phyloP scores from a whole-genome alignment of 1,284 basidiomycete genomes.

The Tremellales sp. region DNA sequence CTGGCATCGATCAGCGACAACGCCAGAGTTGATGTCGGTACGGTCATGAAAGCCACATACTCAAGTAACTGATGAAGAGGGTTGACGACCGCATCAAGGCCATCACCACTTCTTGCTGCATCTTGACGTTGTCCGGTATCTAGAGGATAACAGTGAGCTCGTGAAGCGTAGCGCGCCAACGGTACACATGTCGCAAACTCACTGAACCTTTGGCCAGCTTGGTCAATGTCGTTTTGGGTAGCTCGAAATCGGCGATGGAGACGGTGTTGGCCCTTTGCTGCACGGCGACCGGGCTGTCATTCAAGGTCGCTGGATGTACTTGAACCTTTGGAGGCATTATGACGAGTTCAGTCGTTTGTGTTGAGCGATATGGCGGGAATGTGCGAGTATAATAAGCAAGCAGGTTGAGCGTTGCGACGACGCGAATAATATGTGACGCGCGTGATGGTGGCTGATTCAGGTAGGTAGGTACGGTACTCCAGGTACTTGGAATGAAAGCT shows the following conservation, averaged over 20 bases:
- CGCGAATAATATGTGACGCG: no score
- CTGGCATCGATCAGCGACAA: constrained; percentile 46
- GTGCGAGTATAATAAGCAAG: no score
- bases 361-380: no score
- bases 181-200: no score
- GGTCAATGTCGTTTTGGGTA: constrained; percentile 73
- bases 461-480: no score
- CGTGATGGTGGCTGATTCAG: no score
- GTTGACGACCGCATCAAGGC: constrained; percentile 80
- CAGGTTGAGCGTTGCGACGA: no score
- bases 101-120: constrained; percentile 79
- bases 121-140: constrained; percentile 77
- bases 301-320: not conserved
- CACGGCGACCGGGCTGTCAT: not conserved
- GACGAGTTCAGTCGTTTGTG: no score
- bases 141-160: constrained; percentile 34
- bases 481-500: no score
- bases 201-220: constrained; percentile 70
- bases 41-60: constrained; percentile 51
- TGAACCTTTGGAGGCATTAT: not conserved
- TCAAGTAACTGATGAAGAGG: constrained; percentile 84
- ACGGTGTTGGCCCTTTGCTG: constrained; percentile 31
- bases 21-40: not conserved
- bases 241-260: constrained; percentile 72
- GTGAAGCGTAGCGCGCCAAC: not conserved